Evolutionary conservation across 306 rosid genomes (phyloP).

Genomic region (Macrotyloma uniflorum): DNA sequence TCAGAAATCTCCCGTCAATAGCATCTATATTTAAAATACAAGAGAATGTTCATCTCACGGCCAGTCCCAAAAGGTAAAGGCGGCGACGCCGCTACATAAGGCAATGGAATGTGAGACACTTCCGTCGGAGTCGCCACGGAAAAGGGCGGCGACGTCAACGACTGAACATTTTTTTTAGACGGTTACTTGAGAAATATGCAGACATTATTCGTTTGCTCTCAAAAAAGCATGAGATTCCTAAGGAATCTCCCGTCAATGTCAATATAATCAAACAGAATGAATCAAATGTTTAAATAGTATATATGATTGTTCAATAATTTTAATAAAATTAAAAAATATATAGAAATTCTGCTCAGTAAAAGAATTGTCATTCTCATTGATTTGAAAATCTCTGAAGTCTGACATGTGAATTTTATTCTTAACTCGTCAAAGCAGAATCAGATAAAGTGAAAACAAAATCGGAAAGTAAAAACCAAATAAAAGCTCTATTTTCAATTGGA

Average conservation of each 20-base stretch:
- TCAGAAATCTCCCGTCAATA: slow-evolving; percentile 56
- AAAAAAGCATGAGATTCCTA: slow-evolving; percentile 37
- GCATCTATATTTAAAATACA: too few species aligned
- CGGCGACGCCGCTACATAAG: slow-evolving; percentile 68
- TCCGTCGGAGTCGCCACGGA: slow-evolving; percentile 51
- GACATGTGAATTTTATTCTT: slow-evolving; percentile 75
- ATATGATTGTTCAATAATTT: too few species aligned
- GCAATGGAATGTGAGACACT: slow-evolving; percentile 75
- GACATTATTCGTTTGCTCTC: slow-evolving; percentile 56
- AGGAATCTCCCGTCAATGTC: slow-evolving; percentile 55
- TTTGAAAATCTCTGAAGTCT: slow-evolving; percentile 78
- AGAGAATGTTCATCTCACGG: slow-evolving; percentile 72
- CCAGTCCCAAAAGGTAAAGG: slow-evolving; percentile 63
- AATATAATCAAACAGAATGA: too few species aligned
- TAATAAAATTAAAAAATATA: too few species aligned
- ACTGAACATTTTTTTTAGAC: slow-evolving; percentile 49
- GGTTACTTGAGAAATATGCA: slow-evolving; percentile 66
- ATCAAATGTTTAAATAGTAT: too few species aligned
- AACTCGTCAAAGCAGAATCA: slow-evolving; percentile 55
- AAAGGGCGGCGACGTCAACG: slow-evolving; percentile 47
- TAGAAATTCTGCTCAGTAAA: slow-evolving; percentile 50
- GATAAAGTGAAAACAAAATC: background rate
- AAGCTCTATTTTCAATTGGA: too few species aligned
- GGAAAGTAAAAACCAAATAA: too few species aligned
- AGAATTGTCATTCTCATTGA: slow-evolving; percentile 75